Conservation (phyloP, 257 asterid genomes). For the Jasminum sambac region DNA sequence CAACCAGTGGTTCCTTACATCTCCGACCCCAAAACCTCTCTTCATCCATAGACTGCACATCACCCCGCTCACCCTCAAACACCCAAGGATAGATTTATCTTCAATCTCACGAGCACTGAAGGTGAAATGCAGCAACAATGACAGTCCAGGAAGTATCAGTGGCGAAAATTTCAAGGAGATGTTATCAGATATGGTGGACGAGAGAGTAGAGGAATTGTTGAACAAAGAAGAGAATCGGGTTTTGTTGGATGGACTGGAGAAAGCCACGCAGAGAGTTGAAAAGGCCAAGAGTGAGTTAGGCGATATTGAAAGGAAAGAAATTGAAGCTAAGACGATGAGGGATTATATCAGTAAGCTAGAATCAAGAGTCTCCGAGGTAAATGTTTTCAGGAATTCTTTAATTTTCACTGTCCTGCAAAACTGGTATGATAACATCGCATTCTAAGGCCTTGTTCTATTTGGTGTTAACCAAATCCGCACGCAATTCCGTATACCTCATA, state of each 20-base stretch:
- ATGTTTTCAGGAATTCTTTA: background rate
- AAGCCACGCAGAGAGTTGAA: conserved; percentile 80
- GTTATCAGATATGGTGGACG: conserved; percentile 71
- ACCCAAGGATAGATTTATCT: conserved; percentile 19
- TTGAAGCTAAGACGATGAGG: conserved; percentile 56
- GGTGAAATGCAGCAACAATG: conserved; percentile 56
- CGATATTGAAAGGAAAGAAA: conserved; percentile 73
- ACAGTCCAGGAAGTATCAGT: conserved; percentile 27
- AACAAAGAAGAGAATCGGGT: conserved; percentile 76
- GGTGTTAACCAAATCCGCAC: no score
- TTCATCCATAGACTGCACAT: conserved; percentile 23
- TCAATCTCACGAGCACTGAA: conserved; percentile 23
- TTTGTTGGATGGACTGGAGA: conserved; percentile 71
- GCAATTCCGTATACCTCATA: no score
- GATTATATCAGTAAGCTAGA: conserved; percentile 73
- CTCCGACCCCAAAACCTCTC: conserved; percentile 24
- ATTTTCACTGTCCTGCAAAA: background rate
- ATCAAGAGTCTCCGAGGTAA: conserved; percentile 75
- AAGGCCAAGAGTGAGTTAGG: conserved; percentile 71
- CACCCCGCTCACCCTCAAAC: conserved; percentile 21
- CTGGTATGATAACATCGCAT: background rate
- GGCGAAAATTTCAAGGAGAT: conserved; percentile 47
- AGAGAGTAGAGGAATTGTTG: conserved; percentile 63
- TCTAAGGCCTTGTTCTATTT: no score
- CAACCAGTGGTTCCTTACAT: conserved; percentile 31